Base-by-base conservation (phyloP, 257 asterid genomes). In the Gardenia jasminoides region DNA sequence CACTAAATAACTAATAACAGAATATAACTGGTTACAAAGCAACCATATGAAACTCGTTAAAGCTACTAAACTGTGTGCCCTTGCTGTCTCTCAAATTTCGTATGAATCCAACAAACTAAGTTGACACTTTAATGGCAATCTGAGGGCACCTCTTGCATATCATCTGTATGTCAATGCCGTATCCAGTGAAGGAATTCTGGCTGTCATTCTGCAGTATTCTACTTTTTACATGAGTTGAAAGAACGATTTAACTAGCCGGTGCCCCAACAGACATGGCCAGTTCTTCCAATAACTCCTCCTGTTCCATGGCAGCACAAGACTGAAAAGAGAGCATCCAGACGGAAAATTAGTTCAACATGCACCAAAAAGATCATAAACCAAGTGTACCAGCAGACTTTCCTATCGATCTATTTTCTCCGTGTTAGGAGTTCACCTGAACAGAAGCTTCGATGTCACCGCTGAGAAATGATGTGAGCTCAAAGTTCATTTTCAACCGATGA, bases 401-500 rank as follows among this genome's bases (percentile, higher is more conserved):
- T 26, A 15, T 10, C 15, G 22, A 47, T 24, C 74, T 28, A 58
- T 65, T 30, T 50, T 39, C 11, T 41, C 33, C 50, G 3, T n/a
- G 65, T 46, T 22, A 79, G 4, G n/a, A 61, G 56, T 59, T 73
- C 80, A 96, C 99, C 99, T 93, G 98, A 84, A 96, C 95, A 24
- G 98, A 97, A 12, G 93, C 84, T 82, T 96, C 99, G 8, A 96
- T 89, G 90, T 93, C 93, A 75, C 99, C 99, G 70, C 90, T 91
- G 72, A 96, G 89, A 88, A 96, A 96, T 8, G 98, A 88, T 54
- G 89, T 87, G 71, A 96, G 98, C 84, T 86, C 91, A 54, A 96
- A 96, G 84, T 93, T 96, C 93, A 96, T 91, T 87, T 96, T 96
- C 82, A 93, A 80, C 82, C 99, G 85, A 87, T 96, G 99, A 87